Evolutionary conservation across 352 stramenopile genomes (phyloP), one percentile per base, ranked within the genome.

Genomic region (Pythium phragmitis): DNA sequence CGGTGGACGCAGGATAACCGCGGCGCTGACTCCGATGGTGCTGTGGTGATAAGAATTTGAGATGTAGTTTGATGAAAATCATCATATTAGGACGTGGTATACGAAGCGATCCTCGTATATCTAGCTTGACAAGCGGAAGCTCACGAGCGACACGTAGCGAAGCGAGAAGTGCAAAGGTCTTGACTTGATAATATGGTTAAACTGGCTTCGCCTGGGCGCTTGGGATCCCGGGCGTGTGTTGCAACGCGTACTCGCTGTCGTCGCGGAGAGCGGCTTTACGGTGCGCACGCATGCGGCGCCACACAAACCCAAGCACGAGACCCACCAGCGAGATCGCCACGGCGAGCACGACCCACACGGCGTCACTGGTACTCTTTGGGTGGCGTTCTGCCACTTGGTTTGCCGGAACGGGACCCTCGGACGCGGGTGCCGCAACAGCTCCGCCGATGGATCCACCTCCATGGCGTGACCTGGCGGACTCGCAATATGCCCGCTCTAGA

Each of bases 291-390:
- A 57, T 26, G 12, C 50, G 19, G 28, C 50, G 50, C 9, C 36
- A 46, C 33, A 57, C 13, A 26, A 57, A 43, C 7, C 50, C 21
- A 6, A 57, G 17, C 30, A 45, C 11, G 33, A 57, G 14, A 8
- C 26, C 17, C 0, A 51, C 46, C 9, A 60, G 19, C 14, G 37
- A 13, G 7, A 49, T 14, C 7, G 19, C 33, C 3, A 60, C 26
- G 1, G 9, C 53, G 36, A 50, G n/a, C 19, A 60, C 53, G 37
- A 60, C 21, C 53, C 37, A 60, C 7, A 60, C 37, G 7, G 45
- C 21, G 2, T 6, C 34, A 12, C 37, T 50, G 51, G 21, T 36
- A 17, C 21, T 21, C 30, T 41, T 26, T 48, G 48, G n/a, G 26
- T 55, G 28, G 28, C 16, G 37, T 16, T 46, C 16, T n/a, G 50